These are phyloP conservation scores for Tuber brumale DNA, from an alignment of 495 filamentous ascomycete genomes.

Conservation along the genomic window DNA sequence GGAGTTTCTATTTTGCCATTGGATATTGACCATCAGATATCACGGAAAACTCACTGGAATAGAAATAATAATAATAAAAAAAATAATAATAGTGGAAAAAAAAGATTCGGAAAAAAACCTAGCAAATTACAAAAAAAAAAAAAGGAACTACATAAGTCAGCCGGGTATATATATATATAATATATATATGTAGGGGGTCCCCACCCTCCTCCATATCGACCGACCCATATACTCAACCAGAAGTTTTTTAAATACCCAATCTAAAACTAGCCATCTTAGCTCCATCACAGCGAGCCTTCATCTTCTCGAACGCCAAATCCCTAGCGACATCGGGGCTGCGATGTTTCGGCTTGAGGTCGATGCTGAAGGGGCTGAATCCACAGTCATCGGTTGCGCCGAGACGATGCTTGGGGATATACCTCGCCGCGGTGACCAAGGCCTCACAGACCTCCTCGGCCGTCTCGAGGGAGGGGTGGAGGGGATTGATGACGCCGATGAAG, in stretches of 20 bases:
- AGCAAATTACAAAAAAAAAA: no score
- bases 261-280: slow-evolving; percentile 44
- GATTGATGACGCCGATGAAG: slow-evolving; percentile 45
- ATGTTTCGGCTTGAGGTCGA: slow-evolving; percentile 45
- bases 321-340: slow-evolving; percentile 46
- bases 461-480: slow-evolving; percentile 44
- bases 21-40: no score
- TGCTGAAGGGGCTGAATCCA: slow-evolving; percentile 45
- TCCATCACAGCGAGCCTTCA: slow-evolving; percentile 44
- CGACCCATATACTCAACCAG: no score
- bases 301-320: slow-evolving; percentile 46
- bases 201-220: no score
- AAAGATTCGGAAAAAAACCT: no score
- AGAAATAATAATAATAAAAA: no score
- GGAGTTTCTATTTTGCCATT: no score
- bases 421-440: slow-evolving; percentile 42
- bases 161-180: no score
- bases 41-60: no score
- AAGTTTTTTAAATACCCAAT: slow-evolving; percentile 35
- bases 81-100: no score
- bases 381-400: slow-evolving; percentile 48
- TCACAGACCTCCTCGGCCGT: slow-evolving; percentile 44
- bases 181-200: no score
- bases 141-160: no score
- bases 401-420: slow-evolving; percentile 44